Evolutionary conservation across 2,329 filamentous ascomycete species (phyloP), one percentile per base, ranked within the genome.

Genomic region (Emergomyces orientalis): DNA sequence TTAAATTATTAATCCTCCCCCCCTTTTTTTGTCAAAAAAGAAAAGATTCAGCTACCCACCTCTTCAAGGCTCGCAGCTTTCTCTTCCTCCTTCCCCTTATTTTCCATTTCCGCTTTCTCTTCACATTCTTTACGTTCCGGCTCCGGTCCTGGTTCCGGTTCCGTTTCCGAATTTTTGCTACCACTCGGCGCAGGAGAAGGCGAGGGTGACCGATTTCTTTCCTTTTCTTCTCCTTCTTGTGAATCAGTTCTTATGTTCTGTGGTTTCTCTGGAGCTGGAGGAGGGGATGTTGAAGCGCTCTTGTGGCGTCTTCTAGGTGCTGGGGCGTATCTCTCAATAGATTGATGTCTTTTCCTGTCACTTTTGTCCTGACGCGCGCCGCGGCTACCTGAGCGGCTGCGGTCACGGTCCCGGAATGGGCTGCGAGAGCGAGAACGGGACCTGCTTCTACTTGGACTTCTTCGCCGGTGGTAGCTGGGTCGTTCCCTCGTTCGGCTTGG

Each of bases 321-420:
- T 45, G 77, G 77, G 61, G 75, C 76, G 72, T 79, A 80, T 73
- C 77, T 75, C 68, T 76, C 70, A 63, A 79, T 68, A 17, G 79
- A 80, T 60, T 75, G 76, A 63, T 76, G 76, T 66, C 78, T 73
- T 67, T 77, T 78, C 62, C 71, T 71, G 54, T 76, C 75, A 65
- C 67, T 69, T 65, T 64, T 67, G 58, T 66, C 67, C 32, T 69
- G 70, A 56, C 66, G 70, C 41, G 73, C 74, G 3, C 27, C 30
- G 34, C 69, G 71, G 61, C 71, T 75, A 43, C 69, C 72, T 54
- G 67, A 69, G 55, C 62, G 70, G 62, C 67, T 63, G 56, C 63
- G 69, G 52, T 22, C 52, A 55, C 14, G 52, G 17, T 34, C 19
- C 14, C 54, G 63, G 59, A 64, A 60, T n/a, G 65, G 67, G 56